Evolutionary conservation across 257 asterid genomes (phyloP), one percentile per base, ranked within the genome.

Genomic region (Przewalskia tangutica): DNA sequence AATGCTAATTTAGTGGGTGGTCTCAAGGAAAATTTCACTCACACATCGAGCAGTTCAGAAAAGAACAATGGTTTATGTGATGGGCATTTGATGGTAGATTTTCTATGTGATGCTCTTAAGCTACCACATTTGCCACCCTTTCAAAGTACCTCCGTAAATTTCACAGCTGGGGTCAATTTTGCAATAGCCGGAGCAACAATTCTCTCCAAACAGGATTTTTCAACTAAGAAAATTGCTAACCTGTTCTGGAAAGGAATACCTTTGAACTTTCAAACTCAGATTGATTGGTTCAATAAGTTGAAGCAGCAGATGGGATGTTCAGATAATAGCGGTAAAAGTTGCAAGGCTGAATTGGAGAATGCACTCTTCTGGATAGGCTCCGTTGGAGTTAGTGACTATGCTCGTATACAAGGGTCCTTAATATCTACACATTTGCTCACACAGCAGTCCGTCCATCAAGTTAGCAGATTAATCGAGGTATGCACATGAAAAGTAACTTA

Each of bases 301-400:
- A 36, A 51, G 51, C 18, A 5, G 5, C 77, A 83, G 14, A 40
- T 46, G 5, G 89, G 87, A 12, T 84, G 92, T 34, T 80, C 83
- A 6, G 85, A 80, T 48, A 82, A 51, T 16, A 51, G 56, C 34
- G 67, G 56, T 42, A 73, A 50, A 9, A 51, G 56, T 6, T 86
- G 90, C 83, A 84, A 83, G 10, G 82, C 82, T 6, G 84, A 89
- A 53, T 20, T 89, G 59, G 86, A 56, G 3, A 84, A 84, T 38
- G 79, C 94, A 0, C 89, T 89, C 59, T 89, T 90, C 66, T 90
- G 94, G 92, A 44, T 89, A 5, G 94, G 92, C 46, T 87, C 84
- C 40, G 54, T 89, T 79, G 92, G 94, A 7, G 68, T 86, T 4
- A 75, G 84, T 11, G 90, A 89, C 85, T 88, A 82, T 18, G 42